phyloP scores from a whole-genome alignment of 257 asterid genomes.

The Paraleonurus japonicus region DNA sequence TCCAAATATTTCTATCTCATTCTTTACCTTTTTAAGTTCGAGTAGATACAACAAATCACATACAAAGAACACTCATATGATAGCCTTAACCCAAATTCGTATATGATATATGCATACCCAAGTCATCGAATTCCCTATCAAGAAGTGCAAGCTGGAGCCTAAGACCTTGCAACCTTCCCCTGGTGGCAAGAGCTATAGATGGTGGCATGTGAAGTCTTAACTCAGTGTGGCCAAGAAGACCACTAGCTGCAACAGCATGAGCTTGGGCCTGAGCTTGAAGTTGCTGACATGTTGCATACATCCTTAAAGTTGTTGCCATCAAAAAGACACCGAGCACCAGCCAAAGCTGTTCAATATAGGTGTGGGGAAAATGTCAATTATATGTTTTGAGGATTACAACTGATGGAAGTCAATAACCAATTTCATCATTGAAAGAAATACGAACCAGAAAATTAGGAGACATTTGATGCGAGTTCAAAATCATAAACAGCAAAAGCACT shows the following conservation, averaged over 20 bases:
- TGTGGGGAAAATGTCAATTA: not conserved
- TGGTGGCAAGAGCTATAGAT: slow-evolving; percentile 87
- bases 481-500: slow-evolving; percentile 97
- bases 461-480: slow-evolving; percentile 97
- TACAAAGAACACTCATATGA: not conserved
- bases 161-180: slow-evolving; percentile 97
- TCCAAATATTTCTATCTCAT: slow-evolving; percentile 5
- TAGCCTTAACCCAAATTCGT: slow-evolving; percentile 6
- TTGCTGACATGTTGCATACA: slow-evolving; percentile 99
- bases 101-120: slow-evolving; percentile 47
- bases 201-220: slow-evolving; percentile 98
- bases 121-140: slow-evolving; percentile 94
- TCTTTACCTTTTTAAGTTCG: not conserved
- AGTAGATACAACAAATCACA: slow-evolving; percentile 1
- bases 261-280: slow-evolving; percentile 99
- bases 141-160: slow-evolving; percentile 99
- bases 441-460: slow-evolving; percentile 96
- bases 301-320: slow-evolving; percentile 89
- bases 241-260: slow-evolving; percentile 93
- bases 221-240: slow-evolving; percentile 95
- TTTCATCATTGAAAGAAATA: slow-evolving; percentile 24
- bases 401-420: not conserved
- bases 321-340: slow-evolving; percentile 93
- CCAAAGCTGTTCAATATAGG: slow-evolving; percentile 65
- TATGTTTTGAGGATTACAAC: slow-evolving; percentile 13